Percentiles rank a stretch among this genome's conserved stretches.
phyloP scores from a whole-genome alignment of 441 rosid genomes.

The Eugenia klotzschiana region DNA sequence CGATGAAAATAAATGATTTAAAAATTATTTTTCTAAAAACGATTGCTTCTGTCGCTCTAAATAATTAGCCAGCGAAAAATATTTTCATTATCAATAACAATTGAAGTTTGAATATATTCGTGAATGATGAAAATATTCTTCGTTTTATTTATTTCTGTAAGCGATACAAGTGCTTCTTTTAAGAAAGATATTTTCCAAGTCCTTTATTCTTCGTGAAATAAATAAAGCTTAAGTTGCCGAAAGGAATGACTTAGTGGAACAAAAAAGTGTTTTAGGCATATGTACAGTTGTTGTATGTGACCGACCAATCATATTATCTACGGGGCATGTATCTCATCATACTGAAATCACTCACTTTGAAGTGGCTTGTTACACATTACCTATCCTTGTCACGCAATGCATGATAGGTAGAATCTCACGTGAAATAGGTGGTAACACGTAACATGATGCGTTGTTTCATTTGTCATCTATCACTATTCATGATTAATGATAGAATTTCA shows the following conservation, averaged over 20 bases:
- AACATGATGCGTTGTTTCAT: neutral
- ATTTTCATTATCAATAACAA: too few species aligned
- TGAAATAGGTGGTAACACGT: neutral
- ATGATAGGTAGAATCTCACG: neutral
- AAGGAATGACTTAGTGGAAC: neutral
- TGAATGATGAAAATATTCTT: too few species aligned
- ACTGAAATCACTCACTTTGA: neutral
- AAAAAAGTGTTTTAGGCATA: neutral
- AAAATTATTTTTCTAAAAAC: too few species aligned
- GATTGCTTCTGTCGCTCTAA: too few species aligned
- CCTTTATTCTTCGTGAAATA: too few species aligned
- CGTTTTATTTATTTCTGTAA: too few species aligned
- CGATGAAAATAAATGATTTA: too few species aligned
- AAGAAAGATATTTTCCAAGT: too few species aligned
- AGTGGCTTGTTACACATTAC: neutral
- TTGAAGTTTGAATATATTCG: too few species aligned
- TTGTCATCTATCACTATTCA: neutral
- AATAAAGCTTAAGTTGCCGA: neutral
- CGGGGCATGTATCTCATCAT: neutral
- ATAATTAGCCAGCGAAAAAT: too few species aligned
- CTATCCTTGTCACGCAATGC: neutral
- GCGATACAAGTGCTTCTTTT: too few species aligned
- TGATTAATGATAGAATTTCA: neutral
- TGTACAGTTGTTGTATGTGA: neutral
- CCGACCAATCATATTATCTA: neutral